A percentile compares a stretch with the other conserved stretches of the same genome.
These are phyloP conservation scores for Adenanthera pavonina DNA, from an alignment of 306 rosid genomes.

Conservation along the genomic window DNA sequence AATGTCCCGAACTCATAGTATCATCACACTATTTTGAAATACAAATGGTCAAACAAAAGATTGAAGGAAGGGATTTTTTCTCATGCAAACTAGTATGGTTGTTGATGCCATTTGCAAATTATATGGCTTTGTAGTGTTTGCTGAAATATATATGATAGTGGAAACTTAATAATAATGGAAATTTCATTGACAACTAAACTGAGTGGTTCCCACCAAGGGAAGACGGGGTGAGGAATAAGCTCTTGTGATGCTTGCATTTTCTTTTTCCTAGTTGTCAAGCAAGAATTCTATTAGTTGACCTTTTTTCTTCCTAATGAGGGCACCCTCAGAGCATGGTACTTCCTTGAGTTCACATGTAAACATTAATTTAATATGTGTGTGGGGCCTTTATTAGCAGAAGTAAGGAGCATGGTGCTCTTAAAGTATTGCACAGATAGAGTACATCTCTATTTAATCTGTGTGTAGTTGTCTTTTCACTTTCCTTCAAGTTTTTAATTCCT, in stretches of 20 bases:
- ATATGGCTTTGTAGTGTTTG: conserved; percentile 30
- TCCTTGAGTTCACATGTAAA: neutral
- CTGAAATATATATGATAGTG: conserved; percentile 7
- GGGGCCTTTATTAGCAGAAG: conserved; percentile 30
- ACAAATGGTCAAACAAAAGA: conserved; percentile 16
- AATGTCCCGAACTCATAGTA: neutral
- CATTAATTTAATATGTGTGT: conserved; percentile 14
- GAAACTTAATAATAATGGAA: conserved; percentile 24
- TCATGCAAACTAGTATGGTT: conserved; percentile 4
- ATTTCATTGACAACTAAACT: conserved; percentile 25
- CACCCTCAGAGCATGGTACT: conserved; percentile 17
- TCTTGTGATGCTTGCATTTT: conserved; percentile 18
- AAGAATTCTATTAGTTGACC: conserved; percentile 3
- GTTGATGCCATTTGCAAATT: conserved; percentile 22
- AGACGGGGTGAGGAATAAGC: neutral
- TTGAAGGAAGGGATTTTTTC: neutral
- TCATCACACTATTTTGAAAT: neutral
- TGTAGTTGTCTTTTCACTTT: neutral
- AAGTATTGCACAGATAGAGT: conserved; percentile 14
- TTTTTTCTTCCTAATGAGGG: neutral
- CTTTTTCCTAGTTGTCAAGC: conserved; percentile 26
- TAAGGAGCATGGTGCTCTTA: conserved; percentile 36
- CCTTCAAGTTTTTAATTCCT: conserved; percentile 32
- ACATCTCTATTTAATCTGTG: neutral
- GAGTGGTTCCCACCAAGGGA: conserved; percentile 22